Conservation (phyloP, 345 rosid genomes). For the Sonneratia alba region DNA sequence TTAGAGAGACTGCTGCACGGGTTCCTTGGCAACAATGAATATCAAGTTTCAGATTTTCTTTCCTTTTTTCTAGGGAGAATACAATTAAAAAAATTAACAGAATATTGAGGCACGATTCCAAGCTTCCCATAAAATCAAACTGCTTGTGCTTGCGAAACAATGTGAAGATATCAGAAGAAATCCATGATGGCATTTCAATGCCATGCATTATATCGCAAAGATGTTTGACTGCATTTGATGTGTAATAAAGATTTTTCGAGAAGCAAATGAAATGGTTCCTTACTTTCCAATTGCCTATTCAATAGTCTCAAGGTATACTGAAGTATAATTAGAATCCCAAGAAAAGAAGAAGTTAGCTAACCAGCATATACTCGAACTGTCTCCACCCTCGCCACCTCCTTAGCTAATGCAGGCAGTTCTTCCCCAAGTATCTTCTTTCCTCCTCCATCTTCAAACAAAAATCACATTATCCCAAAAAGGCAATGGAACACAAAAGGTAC, state of each 20-base stretch:
- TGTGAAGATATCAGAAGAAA: not conserved
- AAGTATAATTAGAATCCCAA: not conserved
- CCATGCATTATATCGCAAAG: not conserved
- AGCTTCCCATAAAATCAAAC: not conserved
- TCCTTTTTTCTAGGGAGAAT: not conserved
- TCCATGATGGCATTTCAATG: not conserved
- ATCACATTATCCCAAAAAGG: not conserved
- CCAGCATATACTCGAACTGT: slow-evolving; percentile 77
- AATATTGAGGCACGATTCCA: not conserved
- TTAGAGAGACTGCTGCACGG: not conserved
- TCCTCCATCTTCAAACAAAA: slow-evolving; percentile 26
- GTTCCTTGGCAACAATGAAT: not conserved
- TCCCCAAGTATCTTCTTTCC: slow-evolving; percentile 41
- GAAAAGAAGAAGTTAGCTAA: slow-evolving; percentile 22
- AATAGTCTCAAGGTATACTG: not conserved
- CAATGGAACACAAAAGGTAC: not conserved
- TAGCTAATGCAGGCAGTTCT: slow-evolving; percentile 71
- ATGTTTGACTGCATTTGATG: not conserved
- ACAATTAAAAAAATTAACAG: too few species aligned
- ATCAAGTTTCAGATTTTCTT: not conserved
- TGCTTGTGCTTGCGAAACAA: not conserved
- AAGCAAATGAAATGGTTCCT: not conserved
- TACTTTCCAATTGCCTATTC: not conserved
- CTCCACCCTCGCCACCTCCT: slow-evolving; percentile 88
- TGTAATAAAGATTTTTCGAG: not conserved